phyloP scores from a whole-genome alignment of 169 alveolate genomes.

The Amoebophrya sp. region DNA sequence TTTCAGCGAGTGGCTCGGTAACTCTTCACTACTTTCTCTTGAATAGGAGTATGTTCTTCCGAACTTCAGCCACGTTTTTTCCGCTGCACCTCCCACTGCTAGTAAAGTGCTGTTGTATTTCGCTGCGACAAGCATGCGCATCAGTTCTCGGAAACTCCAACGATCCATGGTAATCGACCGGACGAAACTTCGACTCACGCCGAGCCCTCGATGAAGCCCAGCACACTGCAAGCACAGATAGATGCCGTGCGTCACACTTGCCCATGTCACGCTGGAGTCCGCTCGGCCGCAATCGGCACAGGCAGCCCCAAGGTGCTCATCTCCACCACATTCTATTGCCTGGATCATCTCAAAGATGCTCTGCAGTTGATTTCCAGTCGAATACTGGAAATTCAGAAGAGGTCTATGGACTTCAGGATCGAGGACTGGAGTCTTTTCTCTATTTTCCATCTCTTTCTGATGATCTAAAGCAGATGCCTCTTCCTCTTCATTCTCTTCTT shows the following conservation, averaged over 20 bases:
- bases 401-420: too few relatives aligned
- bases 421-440: too few relatives aligned
- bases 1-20: neutral
- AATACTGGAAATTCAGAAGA: too few relatives aligned
- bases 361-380: too few relatives aligned
- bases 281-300: neutral
- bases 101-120: neutral
- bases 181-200: conserved; percentile 65
- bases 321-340: too few relatives aligned
- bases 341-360: too few relatives aligned
- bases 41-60: neutral
- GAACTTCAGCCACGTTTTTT: neutral
- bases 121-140: neutral
- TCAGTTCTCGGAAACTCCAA: conserved; percentile 46
- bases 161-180: conserved; percentile 64
- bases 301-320: too few relatives aligned
- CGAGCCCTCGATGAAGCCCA: conserved; percentile 61
- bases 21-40: neutral
- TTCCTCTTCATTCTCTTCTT: too few relatives aligned
- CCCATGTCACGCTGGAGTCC: neutral
- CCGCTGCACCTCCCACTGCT: neutral
- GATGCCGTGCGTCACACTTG: conserved; percentile 23
- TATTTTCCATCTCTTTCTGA: too few relatives aligned
- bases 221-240: neutral
- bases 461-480: too few relatives aligned